Evolutionary conservation across 73 alveolate genomes (phyloP).

Genomic region (Paramecium primaurelia): DNA sequence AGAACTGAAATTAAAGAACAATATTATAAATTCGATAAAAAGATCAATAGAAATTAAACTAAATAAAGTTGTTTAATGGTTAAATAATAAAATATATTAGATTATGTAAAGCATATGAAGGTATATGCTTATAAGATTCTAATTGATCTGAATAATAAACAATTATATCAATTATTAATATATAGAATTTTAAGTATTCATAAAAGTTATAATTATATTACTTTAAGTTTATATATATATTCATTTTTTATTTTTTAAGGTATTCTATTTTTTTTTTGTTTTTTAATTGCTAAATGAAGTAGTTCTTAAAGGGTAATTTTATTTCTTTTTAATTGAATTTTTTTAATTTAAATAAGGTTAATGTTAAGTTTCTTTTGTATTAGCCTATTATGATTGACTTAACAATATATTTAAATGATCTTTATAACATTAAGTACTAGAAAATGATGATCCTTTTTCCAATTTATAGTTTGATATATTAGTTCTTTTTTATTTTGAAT

Average conservation of each 20-base stretch:
- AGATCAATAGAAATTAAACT: neutral
- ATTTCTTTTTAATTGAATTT: neutral
- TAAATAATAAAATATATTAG: neutral
- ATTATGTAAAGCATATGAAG: neutral
- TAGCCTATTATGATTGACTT: neutral
- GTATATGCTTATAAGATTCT: neutral
- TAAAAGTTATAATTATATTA: neutral
- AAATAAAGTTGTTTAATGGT: neutral
- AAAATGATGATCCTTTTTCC: neutral
- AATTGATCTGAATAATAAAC: neutral
- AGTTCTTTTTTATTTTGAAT: neutral
- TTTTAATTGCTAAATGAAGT: neutral
- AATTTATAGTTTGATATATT: neutral
- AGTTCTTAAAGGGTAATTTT: neutral
- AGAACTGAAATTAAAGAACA: neutral
- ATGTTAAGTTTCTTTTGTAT: neutral
- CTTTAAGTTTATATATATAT: neutral
- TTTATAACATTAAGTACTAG: neutral
- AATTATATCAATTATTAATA: neutral
- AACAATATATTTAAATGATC: neutral
- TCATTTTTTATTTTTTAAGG: neutral
- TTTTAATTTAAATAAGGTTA: neutral
- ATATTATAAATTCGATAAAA: neutral
- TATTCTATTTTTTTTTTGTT: neutral
- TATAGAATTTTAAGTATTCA: neutral